Evolutionary conservation across 352 stramenopile species (phyloP), one percentile per base, ranked within the genome.

Genomic region (Phytophthora agathidicida): DNA sequence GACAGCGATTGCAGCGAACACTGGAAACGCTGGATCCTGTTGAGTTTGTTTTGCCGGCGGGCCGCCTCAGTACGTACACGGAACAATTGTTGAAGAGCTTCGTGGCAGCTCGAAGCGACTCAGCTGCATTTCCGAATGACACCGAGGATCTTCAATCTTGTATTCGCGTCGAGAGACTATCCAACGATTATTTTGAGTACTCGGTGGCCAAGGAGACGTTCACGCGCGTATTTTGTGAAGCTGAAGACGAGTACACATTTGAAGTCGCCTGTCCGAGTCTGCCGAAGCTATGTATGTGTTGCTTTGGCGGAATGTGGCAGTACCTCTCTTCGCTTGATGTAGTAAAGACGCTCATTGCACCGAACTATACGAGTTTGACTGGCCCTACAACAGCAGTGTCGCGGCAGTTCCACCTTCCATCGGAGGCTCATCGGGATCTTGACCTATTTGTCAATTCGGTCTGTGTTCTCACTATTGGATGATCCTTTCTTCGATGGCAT

Each of bases 391-490:
- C 24, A 19, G 32, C 28, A 4, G 43, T 55, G 23, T 39, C 24
- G 9, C 36, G 44, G 14, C 45, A 28, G 27, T 76, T 76, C 16
- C 33, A 45, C 8, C 38, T 80, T 3, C 64, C 67, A 11, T 36
- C 38, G 0, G 63, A 80, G 28, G 47, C 53, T 14, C 55, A 75
- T 23, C 55, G 43, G 9, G 71, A 80, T 46, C 58, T 80, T 13
- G 71, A 80, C 17, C 49, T 80, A 1, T 80, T 80, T 30, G 48
- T 70, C 30, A 80, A 77, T n/a, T 54, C 71, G 55, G 71, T 80
- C 33, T 16, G 63, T 50, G 13, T 6, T 26, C 14, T 16, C 7
- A 1, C n/a, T n/a, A n/a, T n/a, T n/a, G n/a, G n/a, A n/a, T n/a
- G n/a, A n/a, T n/a, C n/a, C n/a, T n/a, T n/a, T n/a, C n/a, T 37